phyloP scores from a whole-genome alignment of 2,329 filamentous ascomycete genomes.

The Xylariaceae sp. region DNA sequence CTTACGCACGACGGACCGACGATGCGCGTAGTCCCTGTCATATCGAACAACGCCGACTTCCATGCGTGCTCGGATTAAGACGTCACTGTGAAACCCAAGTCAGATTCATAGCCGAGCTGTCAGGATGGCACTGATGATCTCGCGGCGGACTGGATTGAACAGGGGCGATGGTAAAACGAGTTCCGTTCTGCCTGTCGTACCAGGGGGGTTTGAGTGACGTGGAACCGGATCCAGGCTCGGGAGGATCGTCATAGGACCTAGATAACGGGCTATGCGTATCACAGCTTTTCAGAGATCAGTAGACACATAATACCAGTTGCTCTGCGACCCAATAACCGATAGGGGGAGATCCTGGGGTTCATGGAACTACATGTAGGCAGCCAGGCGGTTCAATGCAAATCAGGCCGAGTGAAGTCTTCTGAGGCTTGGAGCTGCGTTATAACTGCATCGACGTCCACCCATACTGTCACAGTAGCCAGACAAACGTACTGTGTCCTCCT shows the following conservation, averaged over 20 bases:
- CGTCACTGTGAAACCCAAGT: not conserved
- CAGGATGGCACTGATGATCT: not conserved
- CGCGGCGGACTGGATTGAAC: not conserved
- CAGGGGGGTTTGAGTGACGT: not conserved
- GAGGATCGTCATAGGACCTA: not conserved
- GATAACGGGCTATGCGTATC: not conserved
- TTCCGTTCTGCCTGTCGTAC: not conserved
- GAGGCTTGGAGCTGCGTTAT: too few species aligned
- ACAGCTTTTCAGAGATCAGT: not conserved
- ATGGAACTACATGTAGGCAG: not conserved
- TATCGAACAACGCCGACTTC: not conserved
- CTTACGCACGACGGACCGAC: not conserved
- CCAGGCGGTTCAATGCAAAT: not conserved
- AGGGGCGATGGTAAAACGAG: not conserved
- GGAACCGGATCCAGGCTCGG: not conserved
- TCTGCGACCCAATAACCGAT: not conserved
- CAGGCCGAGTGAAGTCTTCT: not conserved
- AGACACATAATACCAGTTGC: not conserved
- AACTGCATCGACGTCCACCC: not conserved
- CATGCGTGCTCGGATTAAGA: not conserved
- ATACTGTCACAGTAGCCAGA: not conserved
- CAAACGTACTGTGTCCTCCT: not conserved
- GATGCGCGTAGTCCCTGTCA: not conserved
- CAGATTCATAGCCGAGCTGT: not conserved
- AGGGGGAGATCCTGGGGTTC: not conserved